Evolutionary conservation across 495 filamentous ascomycete species (phyloP).

Genomic region (Penicillium alfredii): DNA sequence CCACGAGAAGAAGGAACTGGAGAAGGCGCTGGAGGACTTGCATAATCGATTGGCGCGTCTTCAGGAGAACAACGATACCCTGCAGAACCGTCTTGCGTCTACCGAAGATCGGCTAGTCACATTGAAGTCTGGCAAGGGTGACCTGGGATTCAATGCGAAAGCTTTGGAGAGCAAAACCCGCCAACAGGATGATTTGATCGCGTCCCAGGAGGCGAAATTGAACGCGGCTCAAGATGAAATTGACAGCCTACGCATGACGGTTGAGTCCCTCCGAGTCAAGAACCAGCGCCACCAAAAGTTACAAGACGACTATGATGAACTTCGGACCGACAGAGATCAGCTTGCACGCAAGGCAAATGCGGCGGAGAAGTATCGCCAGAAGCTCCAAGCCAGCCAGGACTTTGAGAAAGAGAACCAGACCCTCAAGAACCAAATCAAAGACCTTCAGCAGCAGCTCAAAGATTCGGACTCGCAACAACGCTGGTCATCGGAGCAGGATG

Average conservation of each 20-base stretch:
- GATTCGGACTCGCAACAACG: conserved; percentile 45
- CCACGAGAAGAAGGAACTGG: conserved; percentile 48
- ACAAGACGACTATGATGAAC: conserved; percentile 61
- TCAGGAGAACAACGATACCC: conserved; percentile 51
- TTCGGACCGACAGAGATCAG: conserved; percentile 67
- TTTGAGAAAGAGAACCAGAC: conserved; percentile 65
- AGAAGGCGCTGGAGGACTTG: conserved; percentile 48
- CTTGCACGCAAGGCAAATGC: conserved; percentile 75
- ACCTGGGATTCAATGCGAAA: conserved; percentile 40
- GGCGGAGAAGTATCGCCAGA: conserved; percentile 67
- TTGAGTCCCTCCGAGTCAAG: conserved; percentile 38
- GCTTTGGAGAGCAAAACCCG: conserved; percentile 40
- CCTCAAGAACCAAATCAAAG: conserved; percentile 55
- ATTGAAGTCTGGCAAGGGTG: conserved; percentile 39
- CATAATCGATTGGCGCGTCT: conserved; percentile 52
- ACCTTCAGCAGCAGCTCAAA: conserved; percentile 50
- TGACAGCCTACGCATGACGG: conserved; percentile 36
- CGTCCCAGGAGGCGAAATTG: conserved; percentile 51
- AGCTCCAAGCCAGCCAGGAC: conserved; percentile 64
- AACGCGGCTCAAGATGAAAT: conserved; percentile 40
- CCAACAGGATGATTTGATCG: conserved; percentile 54
- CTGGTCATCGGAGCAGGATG: conserved; percentile 42
- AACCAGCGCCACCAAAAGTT: conserved; percentile 50
- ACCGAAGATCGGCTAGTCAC: conserved; percentile 45
- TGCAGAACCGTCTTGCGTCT: conserved; percentile 40